Percentiles rank a stretch among this genome's conserved stretches.
These are phyloP conservation scores for Pichia cabralensis DNA, from an alignment of 805 yeast species.

Conservation along the genomic window DNA sequence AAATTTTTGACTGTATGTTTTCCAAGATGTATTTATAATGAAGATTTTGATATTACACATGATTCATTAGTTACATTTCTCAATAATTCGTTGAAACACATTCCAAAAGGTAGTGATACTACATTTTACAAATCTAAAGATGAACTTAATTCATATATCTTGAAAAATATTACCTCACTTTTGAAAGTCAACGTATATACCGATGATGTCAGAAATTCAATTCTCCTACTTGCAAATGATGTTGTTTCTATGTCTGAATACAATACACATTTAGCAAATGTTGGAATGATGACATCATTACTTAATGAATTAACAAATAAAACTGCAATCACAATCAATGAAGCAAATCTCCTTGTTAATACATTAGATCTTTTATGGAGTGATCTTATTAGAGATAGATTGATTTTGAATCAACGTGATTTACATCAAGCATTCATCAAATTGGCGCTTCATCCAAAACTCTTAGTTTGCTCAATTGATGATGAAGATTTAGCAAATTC, in stretches of 20 bases:
- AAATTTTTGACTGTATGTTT: constrained; percentile 19
- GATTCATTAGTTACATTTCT: constrained; percentile 17
- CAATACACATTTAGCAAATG: constrained; percentile 12
- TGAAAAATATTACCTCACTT: constrained; percentile 8
- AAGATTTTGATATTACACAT: constrained; percentile 13
- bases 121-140: constrained; percentile 37
- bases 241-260: constrained; percentile 14
- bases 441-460: constrained; percentile 32
- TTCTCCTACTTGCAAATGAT: constrained; percentile 9
- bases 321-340: constrained; percentile 8
- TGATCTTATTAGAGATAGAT: constrained; percentile 43
- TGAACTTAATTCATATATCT: constrained; percentile 26
- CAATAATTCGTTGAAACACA: constrained; percentile 11
- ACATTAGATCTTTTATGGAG: constrained; percentile 45
- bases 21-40: constrained; percentile 18
- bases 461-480: constrained; percentile 30
- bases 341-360: constrained; percentile 20
- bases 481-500: constrained; percentile 20
- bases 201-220: neutral
- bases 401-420: constrained; percentile 54
- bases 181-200: constrained; percentile 9
- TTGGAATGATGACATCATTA: constrained; percentile 8
- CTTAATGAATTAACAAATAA: constrained; percentile 7
- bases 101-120: constrained; percentile 16
- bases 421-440: constrained; percentile 51